A percentile compares a stretch with the other conserved stretches of the same genome.
Conservation (phyloP, 2,329 filamentous ascomycete genomes). For the Calonectria hongkongensis region DNA sequence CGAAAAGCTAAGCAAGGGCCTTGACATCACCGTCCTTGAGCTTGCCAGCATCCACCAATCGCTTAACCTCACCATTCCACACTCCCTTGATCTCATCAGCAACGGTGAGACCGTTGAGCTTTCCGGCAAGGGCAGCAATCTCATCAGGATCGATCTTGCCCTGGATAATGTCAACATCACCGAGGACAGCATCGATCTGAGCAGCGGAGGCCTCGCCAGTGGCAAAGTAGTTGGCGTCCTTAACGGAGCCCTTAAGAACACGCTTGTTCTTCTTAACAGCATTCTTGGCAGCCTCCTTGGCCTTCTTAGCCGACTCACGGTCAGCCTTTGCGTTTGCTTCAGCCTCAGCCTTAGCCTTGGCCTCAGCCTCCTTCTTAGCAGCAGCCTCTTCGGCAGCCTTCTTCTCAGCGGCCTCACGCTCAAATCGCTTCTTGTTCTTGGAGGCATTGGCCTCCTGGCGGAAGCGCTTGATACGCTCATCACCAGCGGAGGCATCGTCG, state of each 20-base stretch:
- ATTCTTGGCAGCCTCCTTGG: conserved; percentile 98
- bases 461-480: conserved; percentile 99
- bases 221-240: conserved; percentile 98
- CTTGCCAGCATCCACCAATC: conserved; percentile 88
- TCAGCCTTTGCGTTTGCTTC: conserved; percentile 91
- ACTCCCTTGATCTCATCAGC: conserved; percentile 89
- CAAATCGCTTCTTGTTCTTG: conserved; percentile 96
- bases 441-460: conserved; percentile 90
- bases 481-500: conserved; percentile 87
- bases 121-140: conserved; percentile 87
- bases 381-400: conserved; percentile 89
- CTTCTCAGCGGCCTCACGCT: conserved; percentile 94
- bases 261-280: conserved; percentile 99
- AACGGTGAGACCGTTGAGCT: conserved; percentile 87
- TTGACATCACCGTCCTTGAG: conserved; percentile 89
- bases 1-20: conserved; percentile 66
- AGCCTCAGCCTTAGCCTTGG: conserved; percentile 85
- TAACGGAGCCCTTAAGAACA: conserved; percentile 93
- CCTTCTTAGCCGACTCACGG: conserved; percentile 92
- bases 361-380: conserved; percentile 89
- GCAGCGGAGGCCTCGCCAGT: conserved; percentile 83
- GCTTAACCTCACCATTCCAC: conserved; percentile 86
- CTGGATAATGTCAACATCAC: conserved; percentile 91
- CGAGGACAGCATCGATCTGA: conserved; percentile 88
- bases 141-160: conserved; percentile 93